phyloP scores from a whole-genome alignment of 768 basidiomycete genomes.

The Hygrocybe coccinea region DNA sequence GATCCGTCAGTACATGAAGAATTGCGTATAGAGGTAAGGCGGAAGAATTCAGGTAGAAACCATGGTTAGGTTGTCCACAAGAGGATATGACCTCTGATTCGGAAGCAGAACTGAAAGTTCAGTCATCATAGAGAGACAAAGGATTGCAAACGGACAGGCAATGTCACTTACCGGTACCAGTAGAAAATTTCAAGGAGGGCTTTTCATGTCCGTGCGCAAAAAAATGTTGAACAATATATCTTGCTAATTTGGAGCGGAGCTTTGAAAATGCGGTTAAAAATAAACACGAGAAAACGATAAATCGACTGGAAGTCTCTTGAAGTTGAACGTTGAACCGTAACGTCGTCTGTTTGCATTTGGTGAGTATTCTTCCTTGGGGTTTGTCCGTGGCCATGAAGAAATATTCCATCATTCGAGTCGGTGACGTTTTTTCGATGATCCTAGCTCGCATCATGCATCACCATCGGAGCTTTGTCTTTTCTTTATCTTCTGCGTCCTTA shows the following conservation, averaged over 20 bases:
- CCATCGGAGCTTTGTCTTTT: constrained; percentile 43
- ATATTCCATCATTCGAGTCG: constrained; percentile 65
- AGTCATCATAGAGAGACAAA: constrained; percentile 7
- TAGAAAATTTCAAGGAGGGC: neutral
- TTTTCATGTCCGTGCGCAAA: no score
- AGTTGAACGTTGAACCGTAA: no score
- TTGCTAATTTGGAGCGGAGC: constrained; percentile 4
- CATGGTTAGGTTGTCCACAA: constrained; percentile 65
- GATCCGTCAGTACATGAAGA: neutral
- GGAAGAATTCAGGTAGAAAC: constrained; percentile 42
- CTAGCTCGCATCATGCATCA: constrained; percentile 77
- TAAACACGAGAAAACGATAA: no score
- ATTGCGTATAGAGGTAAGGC: constrained; percentile 15
- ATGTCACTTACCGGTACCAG: neutral
- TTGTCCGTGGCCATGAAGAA: constrained; percentile 49
- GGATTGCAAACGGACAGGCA: constrained; percentile 22
- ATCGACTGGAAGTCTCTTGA: no score
- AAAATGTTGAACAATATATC: neutral
- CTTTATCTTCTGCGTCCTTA: neutral
- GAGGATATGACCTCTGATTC: constrained; percentile 65
- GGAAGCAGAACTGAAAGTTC: constrained; percentile 77
- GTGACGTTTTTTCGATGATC: constrained; percentile 66
- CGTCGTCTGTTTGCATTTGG: constrained; percentile 15
- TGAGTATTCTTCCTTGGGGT: constrained; percentile 25
- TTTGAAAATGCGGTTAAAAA: constrained; percentile 8